Conservation (phyloP, 2,329 filamentous ascomycete genomes). For the Aspergillus versicolor region DNA sequence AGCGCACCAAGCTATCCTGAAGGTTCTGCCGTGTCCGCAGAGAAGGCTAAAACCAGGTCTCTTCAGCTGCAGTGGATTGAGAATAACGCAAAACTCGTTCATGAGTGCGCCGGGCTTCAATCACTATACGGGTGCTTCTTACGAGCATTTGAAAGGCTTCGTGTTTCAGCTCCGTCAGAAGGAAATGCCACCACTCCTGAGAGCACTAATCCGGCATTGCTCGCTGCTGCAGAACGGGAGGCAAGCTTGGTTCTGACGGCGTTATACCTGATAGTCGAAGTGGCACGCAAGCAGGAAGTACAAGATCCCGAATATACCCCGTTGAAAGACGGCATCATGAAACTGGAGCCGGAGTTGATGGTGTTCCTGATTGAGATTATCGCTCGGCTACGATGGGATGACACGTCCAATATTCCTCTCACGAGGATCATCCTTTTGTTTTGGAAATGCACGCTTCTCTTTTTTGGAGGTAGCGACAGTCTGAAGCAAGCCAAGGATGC, state of each 20-base stretch:
- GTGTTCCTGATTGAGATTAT: constrained; percentile 70
- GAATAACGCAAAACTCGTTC: constrained; percentile 39
- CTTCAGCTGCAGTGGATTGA: constrained; percentile 50
- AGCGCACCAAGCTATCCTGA: constrained; percentile 29
- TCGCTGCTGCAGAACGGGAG: constrained; percentile 40
- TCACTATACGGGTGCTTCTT: constrained; percentile 39
- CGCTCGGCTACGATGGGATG: constrained; percentile 70
- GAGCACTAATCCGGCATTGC: constrained; percentile 30
- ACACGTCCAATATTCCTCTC: constrained; percentile 53
- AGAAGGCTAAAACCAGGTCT: constrained; percentile 47
- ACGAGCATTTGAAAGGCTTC: constrained; percentile 39
- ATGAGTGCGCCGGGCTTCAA: constrained; percentile 36
- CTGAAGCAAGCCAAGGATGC: constrained; percentile 72
- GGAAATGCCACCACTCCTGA: constrained; percentile 31
- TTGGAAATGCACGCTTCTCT: constrained; percentile 87
- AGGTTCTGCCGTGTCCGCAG: constrained; percentile 38
- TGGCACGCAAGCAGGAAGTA: constrained; percentile 38
- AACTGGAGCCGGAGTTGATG: constrained; percentile 66
- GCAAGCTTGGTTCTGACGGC: constrained; percentile 43
- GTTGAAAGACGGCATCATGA: constrained; percentile 44
- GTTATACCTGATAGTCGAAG: constrained; percentile 45
- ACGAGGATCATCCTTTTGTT: constrained; percentile 76
- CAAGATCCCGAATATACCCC: constrained; percentile 23
- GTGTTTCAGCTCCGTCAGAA: constrained; percentile 24
- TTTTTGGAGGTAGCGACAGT: constrained; percentile 76